Conservation (phyloP, 169 alveolate genomes). For the Cryptosporidium tyzzeri region DNA sequence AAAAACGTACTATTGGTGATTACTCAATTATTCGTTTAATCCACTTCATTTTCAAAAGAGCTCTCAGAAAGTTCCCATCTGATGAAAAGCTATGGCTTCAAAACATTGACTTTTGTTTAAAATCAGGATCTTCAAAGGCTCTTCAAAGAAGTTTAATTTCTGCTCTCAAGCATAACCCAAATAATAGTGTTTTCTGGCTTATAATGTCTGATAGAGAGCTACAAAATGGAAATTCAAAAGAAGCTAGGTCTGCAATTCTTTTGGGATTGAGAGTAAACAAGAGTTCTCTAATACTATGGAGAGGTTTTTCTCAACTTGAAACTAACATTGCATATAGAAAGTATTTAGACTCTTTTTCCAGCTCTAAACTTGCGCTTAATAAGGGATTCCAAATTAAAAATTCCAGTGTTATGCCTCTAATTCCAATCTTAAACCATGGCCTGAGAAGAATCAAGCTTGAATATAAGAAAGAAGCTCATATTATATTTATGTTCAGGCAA, state of each 20-base stretch:
- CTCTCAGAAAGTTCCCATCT: constrained; percentile 53
- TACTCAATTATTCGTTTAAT: constrained; percentile 65
- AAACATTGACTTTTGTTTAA: constrained; percentile 63
- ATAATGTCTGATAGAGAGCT: constrained; percentile 75
- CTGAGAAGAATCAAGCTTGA: constrained; percentile 8
- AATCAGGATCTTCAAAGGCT: constrained; percentile 69
- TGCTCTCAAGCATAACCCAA: constrained; percentile 57
- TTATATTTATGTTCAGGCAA: constrained; percentile 30
- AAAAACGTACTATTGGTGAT: constrained; percentile 70
- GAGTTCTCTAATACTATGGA: constrained; percentile 43
- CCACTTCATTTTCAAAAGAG: constrained; percentile 64
- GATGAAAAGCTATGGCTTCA: constrained; percentile 73
- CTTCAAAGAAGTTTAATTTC: constrained; percentile 63
- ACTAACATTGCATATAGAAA: constrained; percentile 44
- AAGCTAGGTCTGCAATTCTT: constrained; percentile 47
- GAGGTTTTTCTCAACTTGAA: constrained; percentile 57
- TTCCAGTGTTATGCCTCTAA: constrained; percentile 12
- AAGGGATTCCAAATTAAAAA: neutral
- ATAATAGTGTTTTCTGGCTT: constrained; percentile 48
- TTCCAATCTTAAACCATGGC: constrained; percentile 29
- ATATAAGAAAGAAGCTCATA: constrained; percentile 26
- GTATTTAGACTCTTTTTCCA: constrained; percentile 22
- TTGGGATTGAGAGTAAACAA: constrained; percentile 58
- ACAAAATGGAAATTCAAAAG: constrained; percentile 64
- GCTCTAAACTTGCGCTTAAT: neutral